Conservation (phyloP, 768 basidiomycete genomes). For the Mycena latifolia region DNA sequence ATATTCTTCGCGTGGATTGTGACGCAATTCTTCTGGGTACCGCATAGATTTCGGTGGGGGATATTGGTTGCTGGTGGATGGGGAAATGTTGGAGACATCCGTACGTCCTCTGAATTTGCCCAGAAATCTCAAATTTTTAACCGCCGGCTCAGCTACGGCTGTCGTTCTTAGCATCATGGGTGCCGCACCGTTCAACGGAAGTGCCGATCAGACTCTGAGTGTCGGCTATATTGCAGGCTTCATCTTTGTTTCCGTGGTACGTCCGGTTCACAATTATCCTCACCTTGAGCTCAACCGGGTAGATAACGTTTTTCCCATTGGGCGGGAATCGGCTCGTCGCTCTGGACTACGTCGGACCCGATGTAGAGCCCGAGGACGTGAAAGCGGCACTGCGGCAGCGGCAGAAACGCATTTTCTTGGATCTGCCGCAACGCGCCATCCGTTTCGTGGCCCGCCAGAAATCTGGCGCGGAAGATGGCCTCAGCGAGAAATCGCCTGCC, state of each 20-base stretch:
- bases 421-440: background rate
- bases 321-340: constrained; percentile 5
- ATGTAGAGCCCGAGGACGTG: constrained; percentile 5
- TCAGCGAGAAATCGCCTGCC: background rate
- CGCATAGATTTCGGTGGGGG: constrained; percentile 14
- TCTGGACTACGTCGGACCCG: constrained; percentile 4
- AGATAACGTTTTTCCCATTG: constrained; percentile 18
- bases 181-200: constrained; percentile 5
- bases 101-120: background rate
- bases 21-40: constrained; percentile 15
- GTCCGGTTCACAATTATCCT: background rate
- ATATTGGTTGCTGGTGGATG: constrained; percentile 6
- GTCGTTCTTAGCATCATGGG: constrained; percentile 12
- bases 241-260: constrained; percentile 9
- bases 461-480: background rate
- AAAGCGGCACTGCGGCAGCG: background rate
- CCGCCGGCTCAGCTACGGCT: background rate
- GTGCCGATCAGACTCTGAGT: background rate
- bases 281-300: background rate
- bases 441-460: background rate
- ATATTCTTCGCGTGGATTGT: background rate
- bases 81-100: constrained; percentile 9
- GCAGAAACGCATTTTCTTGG: background rate
- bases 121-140: background rate
- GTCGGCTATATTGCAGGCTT: constrained; percentile 8